Evolutionary conservation across 140 eudicot genomes (phyloP).

Genomic region (Ambrosia hybrid): DNA sequence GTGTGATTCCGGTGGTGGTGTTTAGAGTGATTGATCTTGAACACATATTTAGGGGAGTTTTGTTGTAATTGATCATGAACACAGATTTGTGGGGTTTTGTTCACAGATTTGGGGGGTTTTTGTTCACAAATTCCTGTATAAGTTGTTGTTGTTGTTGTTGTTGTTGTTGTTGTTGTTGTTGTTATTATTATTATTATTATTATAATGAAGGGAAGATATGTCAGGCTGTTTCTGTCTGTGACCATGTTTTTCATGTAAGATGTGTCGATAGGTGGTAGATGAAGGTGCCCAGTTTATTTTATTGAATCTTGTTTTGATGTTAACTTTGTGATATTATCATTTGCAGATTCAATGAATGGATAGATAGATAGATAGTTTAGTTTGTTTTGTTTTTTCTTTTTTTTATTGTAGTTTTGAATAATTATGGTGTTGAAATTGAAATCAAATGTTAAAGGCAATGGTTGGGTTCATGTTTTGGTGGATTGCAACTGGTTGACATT

Average conservation of each 20-base stretch:
- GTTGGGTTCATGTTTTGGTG: neutral
- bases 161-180: no score
- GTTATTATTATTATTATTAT: no score
- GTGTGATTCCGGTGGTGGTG: no score
- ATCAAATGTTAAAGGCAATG: neutral
- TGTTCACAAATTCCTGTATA: no score
- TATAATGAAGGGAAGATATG: slow-evolving; percentile 51
- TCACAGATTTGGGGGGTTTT: no score
- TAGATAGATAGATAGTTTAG: slow-evolving; percentile 9
- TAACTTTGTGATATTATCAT: slow-evolving; percentile 20
- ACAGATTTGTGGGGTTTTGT: no score
- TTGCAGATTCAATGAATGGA: slow-evolving; percentile 1
- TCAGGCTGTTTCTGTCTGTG: slow-evolving; percentile 46
- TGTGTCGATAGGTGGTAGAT: slow-evolving; percentile 67
- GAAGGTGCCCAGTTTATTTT: slow-evolving; percentile 37
- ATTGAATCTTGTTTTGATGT: slow-evolving; percentile 12
- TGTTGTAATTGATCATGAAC: no score
- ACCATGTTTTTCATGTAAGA: slow-evolving; percentile 58
- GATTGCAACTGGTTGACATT: no score
- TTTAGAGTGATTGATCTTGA: no score
- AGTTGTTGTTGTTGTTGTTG: no score
- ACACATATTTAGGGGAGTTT: no score
- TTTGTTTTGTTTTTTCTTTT: no score
- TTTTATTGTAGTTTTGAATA: neutral
- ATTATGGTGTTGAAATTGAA: neutral